phyloP scores from a whole-genome alignment of 495 filamentous ascomycete genomes.

The Aspergillus saccharolyticus region DNA sequence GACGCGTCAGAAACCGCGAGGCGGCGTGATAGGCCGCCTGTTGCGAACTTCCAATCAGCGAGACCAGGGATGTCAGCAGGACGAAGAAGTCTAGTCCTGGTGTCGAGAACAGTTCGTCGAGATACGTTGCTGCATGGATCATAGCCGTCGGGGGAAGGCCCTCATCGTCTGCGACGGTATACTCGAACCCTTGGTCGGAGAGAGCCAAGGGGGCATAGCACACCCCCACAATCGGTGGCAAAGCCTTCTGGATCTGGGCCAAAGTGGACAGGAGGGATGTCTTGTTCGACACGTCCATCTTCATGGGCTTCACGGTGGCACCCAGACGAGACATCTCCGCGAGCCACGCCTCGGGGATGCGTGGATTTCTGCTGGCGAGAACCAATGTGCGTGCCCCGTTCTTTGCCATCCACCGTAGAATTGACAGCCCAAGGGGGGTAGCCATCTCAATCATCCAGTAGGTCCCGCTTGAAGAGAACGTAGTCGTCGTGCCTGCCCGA shows the following conservation, averaged over 20 bases:
- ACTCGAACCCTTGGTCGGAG: background rate
- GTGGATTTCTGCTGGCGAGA: background rate
- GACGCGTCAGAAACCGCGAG: too few species aligned
- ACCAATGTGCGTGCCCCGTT: background rate
- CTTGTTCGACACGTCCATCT: background rate
- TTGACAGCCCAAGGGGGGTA: background rate
- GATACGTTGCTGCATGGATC: background rate
- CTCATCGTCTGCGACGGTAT: background rate
- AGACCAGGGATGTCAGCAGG: background rate
- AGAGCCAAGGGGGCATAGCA: background rate
- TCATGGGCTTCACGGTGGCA: background rate
- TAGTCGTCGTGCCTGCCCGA: background rate
- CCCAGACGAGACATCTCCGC: background rate
- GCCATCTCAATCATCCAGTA: background rate
- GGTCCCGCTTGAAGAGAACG: background rate
- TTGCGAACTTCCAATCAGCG: too few species aligned
- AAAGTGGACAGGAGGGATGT: background rate
- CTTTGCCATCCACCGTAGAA: background rate
- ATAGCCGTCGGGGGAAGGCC: background rate
- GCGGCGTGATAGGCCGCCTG: too few species aligned
- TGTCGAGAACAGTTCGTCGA: background rate
- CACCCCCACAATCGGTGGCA: too few species aligned
- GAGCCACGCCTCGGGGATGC: too few species aligned
- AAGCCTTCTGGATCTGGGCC: too few species aligned
- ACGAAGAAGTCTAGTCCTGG: background rate